Evolutionary conservation across 768 basidiomycete species (phyloP).

Genomic region (Leccinum barrowsii): DNA sequence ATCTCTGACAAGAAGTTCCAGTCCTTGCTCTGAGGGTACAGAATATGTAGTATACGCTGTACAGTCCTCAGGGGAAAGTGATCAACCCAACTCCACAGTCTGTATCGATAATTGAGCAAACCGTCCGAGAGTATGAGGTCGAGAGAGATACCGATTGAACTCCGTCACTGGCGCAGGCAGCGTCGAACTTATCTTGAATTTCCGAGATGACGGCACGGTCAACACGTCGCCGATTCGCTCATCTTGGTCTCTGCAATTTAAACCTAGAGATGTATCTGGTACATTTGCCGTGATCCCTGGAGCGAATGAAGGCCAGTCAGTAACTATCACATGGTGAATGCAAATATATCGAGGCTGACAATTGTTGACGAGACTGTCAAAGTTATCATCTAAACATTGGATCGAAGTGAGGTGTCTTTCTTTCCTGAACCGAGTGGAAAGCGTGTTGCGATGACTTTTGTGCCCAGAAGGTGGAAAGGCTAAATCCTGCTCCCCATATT

Average conservation of each 20-base stretch:
- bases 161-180: conserved; percentile 31
- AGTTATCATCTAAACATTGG: conserved; percentile 22
- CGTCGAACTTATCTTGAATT: conserved; percentile 24
- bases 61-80: conserved; percentile 33
- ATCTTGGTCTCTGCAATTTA: conserved; percentile 24
- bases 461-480: conserved; percentile 24
- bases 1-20: conserved; percentile 42
- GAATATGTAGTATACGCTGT: conserved; percentile 40
- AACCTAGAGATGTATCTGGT: conserved; percentile 28
- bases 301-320: background rate
- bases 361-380: conserved; percentile 28
- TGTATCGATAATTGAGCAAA: conserved; percentile 7
- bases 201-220: conserved; percentile 31
- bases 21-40: conserved; percentile 38
- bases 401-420: conserved; percentile 32
- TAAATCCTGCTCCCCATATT: conserved; percentile 21
- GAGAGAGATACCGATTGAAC: conserved; percentile 26
- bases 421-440: conserved; percentile 32
- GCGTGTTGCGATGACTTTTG: conserved; percentile 35
- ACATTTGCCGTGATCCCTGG: conserved; percentile 28
- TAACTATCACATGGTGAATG: background rate
- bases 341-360: conserved; percentile 19
- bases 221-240: conserved; percentile 25
- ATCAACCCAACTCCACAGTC: conserved; percentile 32
- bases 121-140: background rate